Evolutionary conservation across 805 yeast species (phyloP).

Genomic region (Yarrowia deformans): DNA sequence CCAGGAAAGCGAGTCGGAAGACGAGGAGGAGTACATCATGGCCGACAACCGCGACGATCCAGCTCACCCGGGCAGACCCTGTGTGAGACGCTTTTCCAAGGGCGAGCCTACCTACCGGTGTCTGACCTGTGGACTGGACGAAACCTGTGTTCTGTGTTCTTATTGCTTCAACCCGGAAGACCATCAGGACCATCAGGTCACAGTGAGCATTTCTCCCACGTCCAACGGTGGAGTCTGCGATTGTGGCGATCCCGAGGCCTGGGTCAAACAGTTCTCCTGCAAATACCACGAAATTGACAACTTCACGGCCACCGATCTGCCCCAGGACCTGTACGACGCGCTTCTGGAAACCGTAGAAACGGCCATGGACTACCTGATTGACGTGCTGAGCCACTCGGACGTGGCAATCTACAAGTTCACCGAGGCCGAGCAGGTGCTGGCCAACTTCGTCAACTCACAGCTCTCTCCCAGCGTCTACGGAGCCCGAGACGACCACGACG

Average conservation of each 20-base stretch:
- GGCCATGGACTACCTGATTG: constrained; percentile 49
- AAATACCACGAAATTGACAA: constrained; percentile 51
- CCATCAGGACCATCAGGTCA: constrained; percentile 77
- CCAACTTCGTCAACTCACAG: constrained; percentile 49
- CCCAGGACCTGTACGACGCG: constrained; percentile 55
- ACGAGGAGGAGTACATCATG: constrained; percentile 44
- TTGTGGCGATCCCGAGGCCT: constrained; percentile 89
- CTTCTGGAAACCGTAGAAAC: constrained; percentile 46
- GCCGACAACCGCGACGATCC: constrained; percentile 46
- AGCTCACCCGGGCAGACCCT: constrained; percentile 69
- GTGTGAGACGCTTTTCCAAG: constrained; percentile 72
- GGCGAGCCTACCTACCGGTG: constrained; percentile 88
- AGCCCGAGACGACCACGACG: constrained; percentile 54
- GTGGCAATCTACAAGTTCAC: constrained; percentile 46
- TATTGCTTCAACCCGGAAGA: constrained; percentile 72
- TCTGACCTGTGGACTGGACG: constrained; percentile 76
- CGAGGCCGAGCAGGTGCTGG: constrained; percentile 45
- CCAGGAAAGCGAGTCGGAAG: constrained; percentile 43
- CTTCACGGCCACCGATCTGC: constrained; percentile 51
- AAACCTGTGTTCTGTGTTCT: constrained; percentile 82
- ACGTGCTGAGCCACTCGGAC: constrained; percentile 47
- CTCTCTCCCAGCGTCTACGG: constrained; percentile 57
- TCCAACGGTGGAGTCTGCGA: constrained; percentile 84
- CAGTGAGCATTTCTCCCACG: constrained; percentile 63
- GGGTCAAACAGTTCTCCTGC: constrained; percentile 65